These are phyloP conservation scores for Oryza officinalis DNA, from an alignment of 176 grass and related monocot species.

Conservation along the genomic window DNA sequence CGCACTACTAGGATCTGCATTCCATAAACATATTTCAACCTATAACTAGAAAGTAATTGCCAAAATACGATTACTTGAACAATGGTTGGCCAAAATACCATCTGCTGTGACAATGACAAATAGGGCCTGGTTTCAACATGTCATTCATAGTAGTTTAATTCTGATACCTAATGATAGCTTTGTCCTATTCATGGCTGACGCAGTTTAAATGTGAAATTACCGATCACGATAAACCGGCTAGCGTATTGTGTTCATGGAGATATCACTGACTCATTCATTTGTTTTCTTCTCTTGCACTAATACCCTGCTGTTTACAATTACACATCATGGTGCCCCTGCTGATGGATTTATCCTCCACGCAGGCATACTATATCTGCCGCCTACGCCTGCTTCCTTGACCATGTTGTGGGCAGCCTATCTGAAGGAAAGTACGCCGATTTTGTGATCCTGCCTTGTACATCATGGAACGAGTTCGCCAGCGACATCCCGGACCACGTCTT, in stretches of 20 bases:
- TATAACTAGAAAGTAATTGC: background rate
- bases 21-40: background rate
- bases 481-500: constrained; percentile 48
- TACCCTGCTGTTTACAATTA: background rate
- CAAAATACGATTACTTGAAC: background rate
- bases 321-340: background rate
- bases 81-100: background rate
- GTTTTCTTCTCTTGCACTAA: background rate
- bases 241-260: background rate
- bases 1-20: background rate
- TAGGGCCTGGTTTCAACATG: background rate
- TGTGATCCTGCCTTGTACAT: constrained; percentile 72
- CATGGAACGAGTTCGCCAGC: constrained; percentile 53
- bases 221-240: background rate
- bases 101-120: background rate
- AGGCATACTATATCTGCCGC: constrained; percentile 86
- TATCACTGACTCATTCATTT: background rate
- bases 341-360: background rate
- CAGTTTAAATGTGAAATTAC: background rate
- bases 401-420: constrained; percentile 64
- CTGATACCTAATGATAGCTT: background rate
- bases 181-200: background rate
- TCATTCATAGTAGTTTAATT: background rate
- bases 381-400: constrained; percentile 79
- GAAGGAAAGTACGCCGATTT: constrained; percentile 84